Base-by-base conservation (phyloP, 176 grass and related monocot species). In the Zoysia pacifica region DNA sequence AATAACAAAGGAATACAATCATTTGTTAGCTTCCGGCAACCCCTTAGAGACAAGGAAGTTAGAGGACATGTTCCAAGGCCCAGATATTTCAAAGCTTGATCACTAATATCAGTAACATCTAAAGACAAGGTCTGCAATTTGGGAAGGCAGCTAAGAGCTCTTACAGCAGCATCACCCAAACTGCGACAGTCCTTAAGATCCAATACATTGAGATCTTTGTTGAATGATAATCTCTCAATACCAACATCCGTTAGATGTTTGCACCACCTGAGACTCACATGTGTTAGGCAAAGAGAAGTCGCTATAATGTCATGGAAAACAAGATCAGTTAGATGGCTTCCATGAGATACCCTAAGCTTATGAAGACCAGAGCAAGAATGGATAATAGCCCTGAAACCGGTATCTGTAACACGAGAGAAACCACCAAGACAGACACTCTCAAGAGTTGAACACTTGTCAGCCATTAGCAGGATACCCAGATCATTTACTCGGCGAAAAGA, bases 221-320 rank as follows among this genome's bases (percentile, higher is more conserved):
- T 99, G 81, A 88, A 93, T 49, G 96, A 95, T 38, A 99, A 83
- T 9, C 88, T 93, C 72, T 89, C 50, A 58, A 95, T 81, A 11
- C 92, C 96, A 87, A 80, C 72, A 86, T 99, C 80, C 62, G 89
- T 95, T 72, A 99, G 68, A 9, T 93, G 90, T 87, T 89, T 91
- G 70, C 96, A 99, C 88, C 92, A 86, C 73, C 92, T 93, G 49
- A 99, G 76, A 77, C 92, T 95, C 61, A 95, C 96, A 87, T 99
- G 96, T 65, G 92, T 99, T 61, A 99, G 69, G 79, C 90, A 99
- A 59, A 99, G 88, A 50, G 96, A 99, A 79, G 96, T 99, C 65
- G 92, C 92, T 79, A 87, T 78, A 64, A 99, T 99, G 79, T 99
- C 96, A 86, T 99, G 92, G 88, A 99, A 99, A 43, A 99, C 92